Base-by-base conservation (phyloP, 306 rosid genomes). In the Styphnolobium japonicum region DNA sequence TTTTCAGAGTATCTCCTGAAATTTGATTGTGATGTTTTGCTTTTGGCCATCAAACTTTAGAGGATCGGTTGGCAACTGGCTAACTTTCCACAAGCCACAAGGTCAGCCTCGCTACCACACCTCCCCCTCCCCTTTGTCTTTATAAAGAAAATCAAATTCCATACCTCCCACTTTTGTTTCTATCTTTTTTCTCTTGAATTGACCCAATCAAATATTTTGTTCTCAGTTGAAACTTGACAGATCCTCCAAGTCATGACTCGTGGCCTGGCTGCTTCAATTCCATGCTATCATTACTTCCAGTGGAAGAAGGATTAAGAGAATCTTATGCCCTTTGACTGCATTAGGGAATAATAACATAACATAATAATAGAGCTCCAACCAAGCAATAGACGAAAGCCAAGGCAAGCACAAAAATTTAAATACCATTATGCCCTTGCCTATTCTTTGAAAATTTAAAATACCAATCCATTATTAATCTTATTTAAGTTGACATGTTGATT, bases 31-130 rank as follows among this genome's bases (percentile, higher is more conserved):
- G 69, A 3, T 81, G 81, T 56, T 69, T 78, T 79, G 70, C 76
- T n/a, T 88, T 77, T 85, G 79, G 75, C 77, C 77, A 62, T 23
- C 48, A 81, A 61, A 76, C 53, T 75, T 80, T 81, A 73, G 52
- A 71, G 80, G 71, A 80, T 71, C 78, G 80, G 90, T 84, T 76
- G 88, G 79, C 87, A 77, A 73, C 74, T 77, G 71, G 83, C 68
- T 81, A 77, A 57, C 58, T 77, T 55, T 61, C 81, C 85, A 85
- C 83, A 81, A 56, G 73, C 73, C 73, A 83, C 48, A 55, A 55
- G 73, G 86, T 85, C 86, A 87, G 83, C 88, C 89, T 73, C n/a
- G 60, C 84, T 82, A 62, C 58, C n/a, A n/a, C n/a, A n/a, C n/a
- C n/a, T n/a, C n/a, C n/a, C n/a, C n/a, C n/a, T n/a, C 71, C 62